A percentile compares a stretch with the other conserved stretches of the same genome.
Evolutionary conservation across 192 early-diverging fungal genomes (phyloP).

Genomic region (Diversispora epigaea): DNA sequence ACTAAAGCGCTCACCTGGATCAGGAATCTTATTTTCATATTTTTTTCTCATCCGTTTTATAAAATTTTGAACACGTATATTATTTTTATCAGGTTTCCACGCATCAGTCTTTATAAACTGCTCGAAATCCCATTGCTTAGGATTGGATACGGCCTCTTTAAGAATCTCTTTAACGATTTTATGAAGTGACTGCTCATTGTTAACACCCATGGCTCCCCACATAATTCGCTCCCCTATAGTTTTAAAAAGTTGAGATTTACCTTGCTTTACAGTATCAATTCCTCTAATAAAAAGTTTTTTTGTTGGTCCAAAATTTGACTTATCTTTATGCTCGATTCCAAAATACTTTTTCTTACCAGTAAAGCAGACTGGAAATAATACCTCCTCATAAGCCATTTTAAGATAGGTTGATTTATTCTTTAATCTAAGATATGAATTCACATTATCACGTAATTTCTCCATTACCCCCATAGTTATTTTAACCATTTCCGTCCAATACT

Average conservation of each 20-base stretch:
- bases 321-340: not conserved
- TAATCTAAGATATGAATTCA: constrained; percentile 3
- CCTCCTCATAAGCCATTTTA: constrained; percentile 14
- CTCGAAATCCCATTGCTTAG: not conserved
- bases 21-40: not conserved
- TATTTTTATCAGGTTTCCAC: too few relatives aligned
- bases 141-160: not conserved
- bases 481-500: constrained; percentile 9
- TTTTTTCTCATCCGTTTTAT: too few relatives aligned
- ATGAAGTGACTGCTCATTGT: not conserved
- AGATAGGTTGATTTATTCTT: constrained; percentile 16
- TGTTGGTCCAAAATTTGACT: not conserved
- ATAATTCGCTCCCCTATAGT: not conserved
- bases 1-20: constrained; percentile 5
- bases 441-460: not conserved
- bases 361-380: constrained; percentile 24
- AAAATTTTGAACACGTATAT: too few relatives aligned
- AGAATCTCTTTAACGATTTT: constrained; percentile 13
- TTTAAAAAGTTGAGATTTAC: not conserved
- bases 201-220: not conserved
- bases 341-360: constrained; percentile 23
- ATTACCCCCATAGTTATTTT: constrained; percentile 25
- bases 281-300: constrained; percentile 13
- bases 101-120: not conserved
- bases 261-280: constrained; percentile 21